Conservation (phyloP, 192 early-diverging fungal genomes). For the Entomortierella chlamydospora region DNA sequence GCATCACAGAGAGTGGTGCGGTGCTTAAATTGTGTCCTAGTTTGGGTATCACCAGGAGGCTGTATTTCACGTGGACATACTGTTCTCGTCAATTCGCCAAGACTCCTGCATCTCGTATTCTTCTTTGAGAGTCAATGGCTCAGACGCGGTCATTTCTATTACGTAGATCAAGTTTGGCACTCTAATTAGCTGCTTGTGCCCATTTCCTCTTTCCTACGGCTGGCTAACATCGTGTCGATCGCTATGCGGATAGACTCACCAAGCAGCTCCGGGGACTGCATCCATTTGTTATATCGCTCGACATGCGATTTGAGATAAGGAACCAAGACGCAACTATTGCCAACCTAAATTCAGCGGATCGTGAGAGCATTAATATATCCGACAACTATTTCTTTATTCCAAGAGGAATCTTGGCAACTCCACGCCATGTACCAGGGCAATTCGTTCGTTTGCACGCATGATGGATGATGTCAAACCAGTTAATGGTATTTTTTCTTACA, state of each 20-base stretch:
- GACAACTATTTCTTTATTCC: too few species aligned
- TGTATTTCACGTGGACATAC: too few species aligned
- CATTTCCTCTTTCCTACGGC: too few species aligned
- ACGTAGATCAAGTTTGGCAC: too few species aligned
- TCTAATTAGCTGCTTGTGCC: too few species aligned
- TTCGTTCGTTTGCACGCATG: conserved; percentile 45
- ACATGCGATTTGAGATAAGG: conserved; percentile 93
- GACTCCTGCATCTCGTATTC: conserved; percentile 95
- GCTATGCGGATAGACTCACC: conserved; percentile 52
- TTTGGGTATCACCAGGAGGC: too few species aligned
- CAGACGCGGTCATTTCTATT: conserved; percentile 94
- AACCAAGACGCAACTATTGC: conserved; percentile 75
- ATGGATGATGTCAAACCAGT: conserved; percentile 5
- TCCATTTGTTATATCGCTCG: conserved; percentile 92
- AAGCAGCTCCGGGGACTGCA: conserved; percentile 89
- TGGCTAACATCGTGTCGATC: too few species aligned
- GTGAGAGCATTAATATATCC: not conserved
- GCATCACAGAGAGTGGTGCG: too few species aligned
- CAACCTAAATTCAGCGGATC: conserved; percentile 71
- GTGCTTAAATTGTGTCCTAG: too few species aligned
- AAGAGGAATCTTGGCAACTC: not conserved
- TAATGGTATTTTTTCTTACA: too few species aligned
- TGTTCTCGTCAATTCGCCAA: conserved; percentile 88
- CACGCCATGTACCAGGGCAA: conserved; percentile 15
- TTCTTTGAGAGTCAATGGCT: conserved; percentile 91